phyloP scores from a whole-genome alignment of 2,329 filamentous ascomycete species.

The Colletotrichum chrysophilum region DNA sequence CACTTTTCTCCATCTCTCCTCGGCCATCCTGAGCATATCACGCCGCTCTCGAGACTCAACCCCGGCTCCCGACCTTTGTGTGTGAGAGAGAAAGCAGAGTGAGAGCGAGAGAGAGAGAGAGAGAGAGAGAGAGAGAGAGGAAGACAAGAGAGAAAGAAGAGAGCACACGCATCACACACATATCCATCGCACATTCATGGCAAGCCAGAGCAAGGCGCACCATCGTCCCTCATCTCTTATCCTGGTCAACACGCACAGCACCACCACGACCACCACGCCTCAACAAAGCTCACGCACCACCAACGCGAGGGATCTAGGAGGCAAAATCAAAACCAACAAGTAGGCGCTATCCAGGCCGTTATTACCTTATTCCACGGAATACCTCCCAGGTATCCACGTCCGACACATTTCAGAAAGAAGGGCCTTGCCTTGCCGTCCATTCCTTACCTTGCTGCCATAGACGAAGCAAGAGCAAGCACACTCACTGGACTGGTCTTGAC shows the following conservation, averaged over 20 bases:
- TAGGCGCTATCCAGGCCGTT: background rate
- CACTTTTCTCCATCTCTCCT: background rate
- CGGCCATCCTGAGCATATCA: slow-evolving; percentile 8
- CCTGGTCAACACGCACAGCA: background rate
- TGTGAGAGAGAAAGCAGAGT: background rate
- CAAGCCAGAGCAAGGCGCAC: background rate
- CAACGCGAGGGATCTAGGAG: background rate
- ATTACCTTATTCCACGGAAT: background rate
- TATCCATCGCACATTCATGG: background rate
- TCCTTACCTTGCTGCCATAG: background rate
- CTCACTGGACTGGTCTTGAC: background rate
- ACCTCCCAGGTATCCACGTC: background rate
- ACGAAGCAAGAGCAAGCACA: background rate
- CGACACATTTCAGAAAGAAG: background rate
- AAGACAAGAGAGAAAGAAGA: background rate
- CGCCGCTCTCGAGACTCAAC: background rate
- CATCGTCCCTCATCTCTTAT: background rate
- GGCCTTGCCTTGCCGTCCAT: background rate
- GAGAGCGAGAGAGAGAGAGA: background rate
- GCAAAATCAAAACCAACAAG: background rate
- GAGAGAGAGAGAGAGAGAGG: background rate
- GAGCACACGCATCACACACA: background rate
- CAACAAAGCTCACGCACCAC: background rate
- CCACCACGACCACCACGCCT: background rate
- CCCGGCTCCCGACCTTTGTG: background rate